A percentile compares a stretch with the other conserved stretches of the same genome.
Conservation (phyloP, 2,329 filamentous ascomycete genomes). For the Ustilaginoidea virens region DNA sequence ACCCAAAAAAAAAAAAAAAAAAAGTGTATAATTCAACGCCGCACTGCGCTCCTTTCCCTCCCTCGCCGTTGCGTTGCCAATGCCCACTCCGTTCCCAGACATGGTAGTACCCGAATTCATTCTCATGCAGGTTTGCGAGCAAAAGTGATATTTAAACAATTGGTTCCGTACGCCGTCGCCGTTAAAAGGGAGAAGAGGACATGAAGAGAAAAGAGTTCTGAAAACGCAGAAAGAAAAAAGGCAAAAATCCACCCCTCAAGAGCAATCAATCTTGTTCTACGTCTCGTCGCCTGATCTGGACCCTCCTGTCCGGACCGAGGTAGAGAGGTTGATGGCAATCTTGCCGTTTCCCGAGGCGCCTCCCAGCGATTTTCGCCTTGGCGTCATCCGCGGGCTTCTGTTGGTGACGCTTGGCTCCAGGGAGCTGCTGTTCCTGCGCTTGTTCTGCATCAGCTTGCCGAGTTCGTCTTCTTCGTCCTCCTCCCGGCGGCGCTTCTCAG, state of each 20-base stretch:
- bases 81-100: not conserved
- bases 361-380: conserved; percentile 25
- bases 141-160: not conserved
- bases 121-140: not conserved
- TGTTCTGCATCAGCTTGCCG: conserved; percentile 59
- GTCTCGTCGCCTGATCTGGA: conserved; percentile 24
- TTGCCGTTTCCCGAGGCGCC: conserved; percentile 28
- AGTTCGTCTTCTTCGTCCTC: conserved; percentile 83
- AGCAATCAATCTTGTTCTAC: conserved; percentile 8
- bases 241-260: not conserved
- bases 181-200: not conserved
- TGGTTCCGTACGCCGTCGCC: conserved; percentile 9
- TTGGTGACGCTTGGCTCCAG: conserved; percentile 24
- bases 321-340: conserved; percentile 42
- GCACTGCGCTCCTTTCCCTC: too few species aligned
- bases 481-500: conserved; percentile 80
- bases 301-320: conserved; percentile 26
- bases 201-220: not conserved
- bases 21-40: not conserved
- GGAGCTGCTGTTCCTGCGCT: conserved; percentile 44
- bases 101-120: not conserved
- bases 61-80: not conserved
- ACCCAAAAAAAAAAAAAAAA: not conserved
- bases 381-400: conserved; percentile 16
- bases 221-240: conserved; percentile 1